These are phyloP conservation scores for Cubamyces lactineus DNA, from an alignment of 768 basidiomycete species.

Conservation along the genomic window DNA sequence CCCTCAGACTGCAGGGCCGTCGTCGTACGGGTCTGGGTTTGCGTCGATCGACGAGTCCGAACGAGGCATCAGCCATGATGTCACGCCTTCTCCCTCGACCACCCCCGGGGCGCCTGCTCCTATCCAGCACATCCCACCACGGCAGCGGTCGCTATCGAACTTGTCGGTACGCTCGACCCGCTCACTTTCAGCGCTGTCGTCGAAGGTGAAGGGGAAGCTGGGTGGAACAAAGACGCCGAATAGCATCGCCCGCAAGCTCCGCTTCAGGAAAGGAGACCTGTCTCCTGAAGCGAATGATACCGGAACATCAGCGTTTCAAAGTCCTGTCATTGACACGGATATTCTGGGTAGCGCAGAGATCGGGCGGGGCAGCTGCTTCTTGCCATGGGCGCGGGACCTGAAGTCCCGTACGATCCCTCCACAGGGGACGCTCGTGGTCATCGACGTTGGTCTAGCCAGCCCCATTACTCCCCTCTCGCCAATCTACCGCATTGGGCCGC, in stretches of 20 bases:
- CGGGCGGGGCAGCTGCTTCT: constrained; percentile 41
- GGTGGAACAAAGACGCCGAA: constrained; percentile 47
- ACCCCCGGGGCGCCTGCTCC: constrained; percentile 14
- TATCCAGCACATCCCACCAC: constrained; percentile 40
- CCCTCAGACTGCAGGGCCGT: constrained; percentile 34
- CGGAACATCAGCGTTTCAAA: constrained; percentile 9
- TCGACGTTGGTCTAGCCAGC: constrained; percentile 26
- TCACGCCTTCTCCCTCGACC: constrained; percentile 18
- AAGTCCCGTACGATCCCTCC: constrained; percentile 31
- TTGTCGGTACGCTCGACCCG: constrained; percentile 49
- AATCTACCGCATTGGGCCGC: constrained; percentile 22
- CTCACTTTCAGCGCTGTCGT: constrained; percentile 48
- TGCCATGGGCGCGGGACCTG: constrained; percentile 48
- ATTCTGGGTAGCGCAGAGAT: constrained; percentile 25
- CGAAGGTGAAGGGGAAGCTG: constrained; percentile 52
- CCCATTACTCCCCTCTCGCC: constrained; percentile 26
- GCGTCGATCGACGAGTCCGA: constrained; percentile 24
- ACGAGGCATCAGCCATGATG: constrained; percentile 14
- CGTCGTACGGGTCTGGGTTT: constrained; percentile 32
- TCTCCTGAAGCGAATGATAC: constrained; percentile 11
- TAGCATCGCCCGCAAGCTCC: constrained; percentile 59
- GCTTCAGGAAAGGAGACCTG: constrained; percentile 44
- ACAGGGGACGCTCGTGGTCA: constrained; percentile 28
- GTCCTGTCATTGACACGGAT: constrained; percentile 14
- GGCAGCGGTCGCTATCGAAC: constrained; percentile 60